Percentiles rank a stretch among this genome's conserved stretches.
These are phyloP conservation scores for Naganishia randhawae DNA, from an alignment of 768 basidiomycete species.

Conservation along the genomic window DNA sequence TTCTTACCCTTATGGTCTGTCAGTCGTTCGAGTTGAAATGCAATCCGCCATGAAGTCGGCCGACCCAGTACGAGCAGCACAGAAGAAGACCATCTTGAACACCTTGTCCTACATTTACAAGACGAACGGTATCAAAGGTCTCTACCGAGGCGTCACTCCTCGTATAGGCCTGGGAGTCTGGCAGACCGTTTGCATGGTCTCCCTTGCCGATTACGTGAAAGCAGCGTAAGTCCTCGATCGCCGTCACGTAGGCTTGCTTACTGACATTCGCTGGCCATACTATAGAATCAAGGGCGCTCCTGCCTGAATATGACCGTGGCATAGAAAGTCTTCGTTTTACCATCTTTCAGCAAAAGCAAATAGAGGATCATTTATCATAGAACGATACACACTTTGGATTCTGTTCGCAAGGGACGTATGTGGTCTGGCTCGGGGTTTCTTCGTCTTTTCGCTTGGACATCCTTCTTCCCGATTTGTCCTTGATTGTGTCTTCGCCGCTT, in stretches of 20 bases:
- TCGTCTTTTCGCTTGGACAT: constrained; percentile 12
- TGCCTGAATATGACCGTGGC: neutral
- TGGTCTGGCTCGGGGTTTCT: neutral
- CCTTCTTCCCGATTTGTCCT: too few species aligned
- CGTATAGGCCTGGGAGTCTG: constrained; percentile 70
- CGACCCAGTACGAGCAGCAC: constrained; percentile 71
- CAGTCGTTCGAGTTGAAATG: constrained; percentile 63
- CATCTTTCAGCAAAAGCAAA: neutral
- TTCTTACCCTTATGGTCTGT: neutral
- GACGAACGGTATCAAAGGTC: constrained; percentile 90
- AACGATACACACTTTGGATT: neutral
- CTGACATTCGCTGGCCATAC: neutral
- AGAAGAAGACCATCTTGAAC: constrained; percentile 78
- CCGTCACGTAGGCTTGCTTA: neutral
- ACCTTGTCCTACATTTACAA: constrained; percentile 91
- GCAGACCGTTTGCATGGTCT: constrained; percentile 84
- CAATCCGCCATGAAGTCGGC: constrained; percentile 92
- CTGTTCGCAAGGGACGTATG: neutral
- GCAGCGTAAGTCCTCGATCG: constrained; percentile 47
- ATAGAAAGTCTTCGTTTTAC: neutral
- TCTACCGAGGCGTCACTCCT: constrained; percentile 96
- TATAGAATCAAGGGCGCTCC: constrained; percentile 10
- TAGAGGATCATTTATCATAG: neutral
- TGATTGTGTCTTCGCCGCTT: neutral
- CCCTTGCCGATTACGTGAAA: constrained; percentile 93